Evolutionary conservation across 345 rosid genomes (phyloP).

Genomic region (Clarkia xantiana): DNA sequence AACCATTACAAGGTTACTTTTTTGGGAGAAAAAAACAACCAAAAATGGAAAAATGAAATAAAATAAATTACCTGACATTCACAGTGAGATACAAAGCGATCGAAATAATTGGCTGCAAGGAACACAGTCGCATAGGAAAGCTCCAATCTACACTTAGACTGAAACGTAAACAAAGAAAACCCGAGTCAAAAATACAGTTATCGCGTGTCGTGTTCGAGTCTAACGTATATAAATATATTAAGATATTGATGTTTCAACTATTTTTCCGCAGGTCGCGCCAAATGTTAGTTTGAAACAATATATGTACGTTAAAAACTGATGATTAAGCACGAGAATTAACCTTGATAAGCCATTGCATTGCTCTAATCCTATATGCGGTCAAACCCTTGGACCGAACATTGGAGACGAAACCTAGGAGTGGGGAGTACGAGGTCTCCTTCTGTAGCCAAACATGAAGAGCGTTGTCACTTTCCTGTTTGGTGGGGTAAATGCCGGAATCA

Average conservation of each 20-base stretch:
- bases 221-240: too few relatives aligned
- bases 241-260: too few relatives aligned
- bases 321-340: not conserved
- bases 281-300: too few relatives aligned
- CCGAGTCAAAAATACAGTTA: not conserved
- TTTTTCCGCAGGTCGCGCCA: too few relatives aligned
- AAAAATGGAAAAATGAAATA: not conserved
- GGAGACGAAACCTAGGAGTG: constrained; percentile 1
- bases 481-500: not conserved
- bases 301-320: too few relatives aligned
- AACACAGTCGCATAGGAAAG: constrained; percentile 30
- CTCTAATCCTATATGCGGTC: constrained; percentile 9
- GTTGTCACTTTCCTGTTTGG: constrained; percentile 8
- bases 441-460: constrained; percentile 5
- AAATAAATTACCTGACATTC: constrained; percentile 29
- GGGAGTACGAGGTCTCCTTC: constrained; percentile 9
- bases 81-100: constrained; percentile 35
- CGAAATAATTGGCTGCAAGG: constrained; percentile 45
- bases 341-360: constrained; percentile 10
- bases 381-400: constrained; percentile 1
- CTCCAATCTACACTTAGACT: constrained; percentile 32
- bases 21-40: too few relatives aligned
- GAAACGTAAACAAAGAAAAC: constrained; percentile 3
- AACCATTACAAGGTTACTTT: too few relatives aligned
- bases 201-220: too few relatives aligned